phyloP scores from a whole-genome alignment of 768 basidiomycete genomes.

The Baorangia bicolor region DNA sequence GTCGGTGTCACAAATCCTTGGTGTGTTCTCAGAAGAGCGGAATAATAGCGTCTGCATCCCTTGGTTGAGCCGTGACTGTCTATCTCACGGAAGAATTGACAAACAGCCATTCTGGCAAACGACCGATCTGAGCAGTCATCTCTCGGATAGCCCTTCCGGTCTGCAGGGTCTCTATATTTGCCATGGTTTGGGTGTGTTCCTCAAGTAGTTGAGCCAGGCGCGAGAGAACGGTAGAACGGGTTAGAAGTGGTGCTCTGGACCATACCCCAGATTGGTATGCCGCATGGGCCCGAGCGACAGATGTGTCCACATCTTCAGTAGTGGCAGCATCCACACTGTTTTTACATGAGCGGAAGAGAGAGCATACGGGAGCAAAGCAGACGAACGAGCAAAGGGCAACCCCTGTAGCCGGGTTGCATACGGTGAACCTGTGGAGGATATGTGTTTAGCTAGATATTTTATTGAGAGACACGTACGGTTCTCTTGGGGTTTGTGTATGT shows the following conservation, averaged over 20 bases:
- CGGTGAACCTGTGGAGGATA: constrained; percentile 42
- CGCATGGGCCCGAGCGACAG: constrained; percentile 55
- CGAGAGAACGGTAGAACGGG: constrained; percentile 65
- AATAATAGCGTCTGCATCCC: constrained; percentile 65
- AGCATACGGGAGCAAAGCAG: constrained; percentile 46
- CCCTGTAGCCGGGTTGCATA: constrained; percentile 70
- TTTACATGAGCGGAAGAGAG: not conserved
- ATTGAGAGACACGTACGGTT: constrained; percentile 1
- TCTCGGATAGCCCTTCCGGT: constrained; percentile 82
- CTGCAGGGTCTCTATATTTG: constrained; percentile 67
- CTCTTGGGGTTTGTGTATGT: not conserved
- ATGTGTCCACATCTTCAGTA: constrained; percentile 46
- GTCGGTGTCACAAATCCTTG: constrained; percentile 72
- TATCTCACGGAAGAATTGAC: constrained; percentile 24
- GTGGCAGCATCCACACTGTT: constrained; percentile 57
- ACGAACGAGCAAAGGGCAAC: constrained; percentile 56
- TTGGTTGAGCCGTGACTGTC: not conserved
- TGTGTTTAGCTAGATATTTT: not conserved
- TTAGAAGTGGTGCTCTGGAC: constrained; percentile 58
- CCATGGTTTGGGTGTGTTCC: constrained; percentile 54
- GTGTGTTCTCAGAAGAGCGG: constrained; percentile 69
- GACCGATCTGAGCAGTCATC: constrained; percentile 74
- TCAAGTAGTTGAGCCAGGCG: constrained; percentile 65
- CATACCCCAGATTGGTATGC: constrained; percentile 68
- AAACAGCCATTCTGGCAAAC: constrained; percentile 87